Conservation (phyloP, 148 eudicot genomes). For the Diospyros kaki region DNA sequence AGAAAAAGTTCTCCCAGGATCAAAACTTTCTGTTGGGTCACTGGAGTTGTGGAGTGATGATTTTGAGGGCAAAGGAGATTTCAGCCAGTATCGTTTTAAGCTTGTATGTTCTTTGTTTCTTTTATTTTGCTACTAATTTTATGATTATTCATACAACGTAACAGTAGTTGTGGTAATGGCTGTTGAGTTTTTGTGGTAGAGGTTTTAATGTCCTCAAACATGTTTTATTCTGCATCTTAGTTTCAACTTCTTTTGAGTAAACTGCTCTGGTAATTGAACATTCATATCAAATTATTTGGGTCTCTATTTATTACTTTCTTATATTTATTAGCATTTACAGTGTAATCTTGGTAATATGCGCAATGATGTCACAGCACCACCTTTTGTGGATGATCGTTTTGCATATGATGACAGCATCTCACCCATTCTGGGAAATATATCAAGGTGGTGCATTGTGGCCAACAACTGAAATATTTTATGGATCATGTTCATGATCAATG, state of each 20-base stretch:
- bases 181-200: background rate
- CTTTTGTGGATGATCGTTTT: too few relatives aligned
- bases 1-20: conserved; percentile 63
- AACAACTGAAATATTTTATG: background rate
- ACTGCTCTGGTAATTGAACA: background rate
- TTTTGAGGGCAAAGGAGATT: conserved; percentile 88
- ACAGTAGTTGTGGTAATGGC: background rate
- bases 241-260: background rate
- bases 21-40: conserved; percentile 49
- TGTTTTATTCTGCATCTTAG: background rate
- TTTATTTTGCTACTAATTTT: conserved; percentile 6
- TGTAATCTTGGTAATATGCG: too few relatives aligned
- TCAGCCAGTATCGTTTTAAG: conserved; percentile 84
- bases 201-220: too few relatives aligned
- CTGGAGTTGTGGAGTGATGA: conserved; percentile 93
- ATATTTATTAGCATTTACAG: background rate
- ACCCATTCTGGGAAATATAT: background rate
- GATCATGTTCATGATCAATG: too few relatives aligned
- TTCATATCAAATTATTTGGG: background rate
- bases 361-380: too few relatives aligned
- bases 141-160: background rate
- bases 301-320: background rate
- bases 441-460: too few relatives aligned
- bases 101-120: conserved; percentile 51
- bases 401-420: too few relatives aligned